Evolutionary conservation across 108 stramenopile species (phyloP).

Genomic region (Pinguiococcus pyrenoidosus): DNA sequence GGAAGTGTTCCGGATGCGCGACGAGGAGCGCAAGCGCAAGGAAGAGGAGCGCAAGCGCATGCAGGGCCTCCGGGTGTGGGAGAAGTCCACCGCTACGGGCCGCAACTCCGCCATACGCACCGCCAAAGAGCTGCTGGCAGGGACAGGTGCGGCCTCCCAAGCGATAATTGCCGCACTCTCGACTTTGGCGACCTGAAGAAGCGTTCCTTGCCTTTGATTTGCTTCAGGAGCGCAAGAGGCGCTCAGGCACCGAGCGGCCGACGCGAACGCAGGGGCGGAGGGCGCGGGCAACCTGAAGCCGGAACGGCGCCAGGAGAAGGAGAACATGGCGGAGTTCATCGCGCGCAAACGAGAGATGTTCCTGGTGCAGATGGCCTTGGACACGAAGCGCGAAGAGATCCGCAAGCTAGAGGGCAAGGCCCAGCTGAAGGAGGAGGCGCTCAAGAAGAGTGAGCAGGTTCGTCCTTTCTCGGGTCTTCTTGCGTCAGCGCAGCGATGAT

Average conservation of each 20-base stretch:
- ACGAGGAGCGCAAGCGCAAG: constrained; percentile 11
- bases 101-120: too few relatives aligned
- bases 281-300: too few relatives aligned
- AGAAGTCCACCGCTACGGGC: too few relatives aligned
- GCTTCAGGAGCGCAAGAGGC: too few relatives aligned
- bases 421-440: constrained; percentile 51
- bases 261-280: too few relatives aligned
- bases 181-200: background rate
- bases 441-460: constrained; percentile 36
- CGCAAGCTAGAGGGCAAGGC: constrained; percentile 57
- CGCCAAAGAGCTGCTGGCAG: too few relatives aligned
- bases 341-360: constrained; percentile 61
- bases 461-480: too few relatives aligned
- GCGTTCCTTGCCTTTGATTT: background rate
- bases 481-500: too few relatives aligned
- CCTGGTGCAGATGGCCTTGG: constrained; percentile 53
- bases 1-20: constrained; percentile 46
- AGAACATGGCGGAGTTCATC: constrained; percentile 50
- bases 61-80: too few relatives aligned
- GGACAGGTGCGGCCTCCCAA: too few relatives aligned
- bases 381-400: constrained; percentile 62
- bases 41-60: background rate
- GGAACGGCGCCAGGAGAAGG: constrained; percentile 41
- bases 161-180: too few relatives aligned
- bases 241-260: too few relatives aligned